Percentiles rank a stretch among this genome's conserved stretches.
These are phyloP conservation scores for Erysimum cheiri DNA, from an alignment of 441 rosid genomes.

Conservation along the genomic window DNA sequence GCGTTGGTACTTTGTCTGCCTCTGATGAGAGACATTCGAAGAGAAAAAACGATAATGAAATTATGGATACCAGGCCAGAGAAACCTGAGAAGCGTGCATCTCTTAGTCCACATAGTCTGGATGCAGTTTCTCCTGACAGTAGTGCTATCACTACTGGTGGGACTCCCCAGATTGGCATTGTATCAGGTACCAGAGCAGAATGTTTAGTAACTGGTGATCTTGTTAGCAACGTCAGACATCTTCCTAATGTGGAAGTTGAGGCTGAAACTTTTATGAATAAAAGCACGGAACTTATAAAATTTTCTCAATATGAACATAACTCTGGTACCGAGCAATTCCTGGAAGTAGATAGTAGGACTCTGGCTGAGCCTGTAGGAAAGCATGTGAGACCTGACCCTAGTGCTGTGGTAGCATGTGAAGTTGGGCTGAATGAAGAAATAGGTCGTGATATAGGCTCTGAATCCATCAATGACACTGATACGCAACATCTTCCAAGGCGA, in stretches of 20 bases:
- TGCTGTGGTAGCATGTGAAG: conserved; percentile 34
- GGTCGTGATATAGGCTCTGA: conserved; percentile 41
- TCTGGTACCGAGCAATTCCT: conserved; percentile 32
- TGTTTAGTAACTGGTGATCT: conserved; percentile 25
- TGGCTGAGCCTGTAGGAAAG: conserved; percentile 38
- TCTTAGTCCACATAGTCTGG: conserved; percentile 53
- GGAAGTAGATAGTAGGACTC: conserved; percentile 36
- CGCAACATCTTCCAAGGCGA: conserved; percentile 40
- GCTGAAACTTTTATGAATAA: conserved; percentile 39
- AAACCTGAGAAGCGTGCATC: conserved; percentile 57
- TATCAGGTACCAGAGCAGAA: conserved; percentile 15
- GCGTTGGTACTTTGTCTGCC: conserved; percentile 38
- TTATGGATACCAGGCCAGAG: conserved; percentile 48
- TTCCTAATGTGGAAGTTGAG: conserved; percentile 41
- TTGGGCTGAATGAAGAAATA: conserved; percentile 33
- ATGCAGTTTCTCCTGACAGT: conserved; percentile 54
- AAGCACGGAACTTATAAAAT: neutral
- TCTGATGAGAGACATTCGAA: conserved; percentile 56
- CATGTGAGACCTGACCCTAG: conserved; percentile 45
- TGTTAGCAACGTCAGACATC: conserved; percentile 35
- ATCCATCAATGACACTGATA: conserved; percentile 36
- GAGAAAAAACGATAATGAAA: conserved; percentile 57
- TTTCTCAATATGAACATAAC: conserved; percentile 6
- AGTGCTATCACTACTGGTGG: conserved; percentile 43
- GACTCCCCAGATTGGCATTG: conserved; percentile 31